Percentiles rank a stretch among this genome's conserved stretches.
phyloP scores from a whole-genome alignment of 1,284 basidiomycete species.

The Phlebopus sp. region DNA sequence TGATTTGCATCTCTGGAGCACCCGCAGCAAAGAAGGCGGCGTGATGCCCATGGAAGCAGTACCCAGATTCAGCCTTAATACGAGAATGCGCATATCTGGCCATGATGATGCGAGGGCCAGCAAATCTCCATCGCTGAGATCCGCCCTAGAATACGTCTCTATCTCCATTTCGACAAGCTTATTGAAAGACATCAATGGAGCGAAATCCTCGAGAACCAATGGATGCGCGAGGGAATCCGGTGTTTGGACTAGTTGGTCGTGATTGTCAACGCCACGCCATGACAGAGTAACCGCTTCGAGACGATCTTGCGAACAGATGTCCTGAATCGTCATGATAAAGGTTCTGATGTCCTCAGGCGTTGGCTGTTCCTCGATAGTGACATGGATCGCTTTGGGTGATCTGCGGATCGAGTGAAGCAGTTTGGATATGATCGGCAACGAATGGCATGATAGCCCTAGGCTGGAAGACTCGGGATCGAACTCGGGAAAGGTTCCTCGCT shows the following conservation, averaged over 20 bases:
- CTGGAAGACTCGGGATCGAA: not conserved
- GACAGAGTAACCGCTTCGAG: not conserved
- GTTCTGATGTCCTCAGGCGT: not conserved
- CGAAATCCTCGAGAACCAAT: not conserved
- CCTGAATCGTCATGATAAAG: not conserved
- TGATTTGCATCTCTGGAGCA: not conserved
- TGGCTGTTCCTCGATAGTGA: not conserved
- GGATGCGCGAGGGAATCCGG: no score
- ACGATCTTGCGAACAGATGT: not conserved
- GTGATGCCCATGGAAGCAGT: slow-evolving; percentile 3
- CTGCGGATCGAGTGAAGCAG: not conserved
- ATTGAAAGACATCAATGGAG: slow-evolving; percentile 1
- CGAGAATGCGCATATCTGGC: not conserved
- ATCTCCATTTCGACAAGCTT: not conserved
- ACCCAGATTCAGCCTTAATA: slow-evolving; percentile 2
- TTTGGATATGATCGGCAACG: not conserved
- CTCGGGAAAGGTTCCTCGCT: not conserved
- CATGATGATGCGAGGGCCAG: not conserved
- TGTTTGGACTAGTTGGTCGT: no score
- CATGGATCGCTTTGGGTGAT: not conserved
- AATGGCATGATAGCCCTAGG: not conserved
- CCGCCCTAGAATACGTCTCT: not conserved
- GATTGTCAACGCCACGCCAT: no score
- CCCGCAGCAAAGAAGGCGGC: not conserved
- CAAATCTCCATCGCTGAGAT: not conserved